Evolutionary conservation across 2,329 filamentous ascomycete genomes (phyloP).

Genomic region (Calonectria henricotiae): DNA sequence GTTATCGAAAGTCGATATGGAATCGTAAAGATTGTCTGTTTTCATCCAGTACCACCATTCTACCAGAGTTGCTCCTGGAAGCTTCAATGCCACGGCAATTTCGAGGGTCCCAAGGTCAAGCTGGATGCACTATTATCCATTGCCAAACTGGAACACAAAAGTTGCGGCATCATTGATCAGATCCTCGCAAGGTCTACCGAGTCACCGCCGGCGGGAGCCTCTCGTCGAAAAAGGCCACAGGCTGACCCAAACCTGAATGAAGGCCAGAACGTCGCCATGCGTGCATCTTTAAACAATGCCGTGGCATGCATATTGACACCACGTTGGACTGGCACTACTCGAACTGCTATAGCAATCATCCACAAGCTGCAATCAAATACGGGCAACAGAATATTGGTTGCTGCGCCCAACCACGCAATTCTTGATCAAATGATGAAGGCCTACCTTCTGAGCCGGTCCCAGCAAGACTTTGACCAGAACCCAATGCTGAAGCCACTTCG

Average conservation of each 20-base stretch:
- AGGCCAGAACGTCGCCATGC: conserved; percentile 43
- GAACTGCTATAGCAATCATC: conserved; percentile 61
- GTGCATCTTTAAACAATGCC: conserved; percentile 49
- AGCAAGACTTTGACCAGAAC: conserved; percentile 1
- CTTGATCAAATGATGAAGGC: conserved; percentile 63
- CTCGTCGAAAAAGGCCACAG: not conserved
- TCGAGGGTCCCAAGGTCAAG: conserved; percentile 61
- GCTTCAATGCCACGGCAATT: conserved; percentile 59
- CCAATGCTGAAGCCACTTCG: conserved; percentile 3
- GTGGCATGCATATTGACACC: conserved; percentile 64
- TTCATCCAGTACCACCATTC: conserved; percentile 59
- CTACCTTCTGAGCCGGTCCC: conserved; percentile 46
- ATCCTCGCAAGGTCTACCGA: not conserved
- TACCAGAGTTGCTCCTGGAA: conserved; percentile 59
- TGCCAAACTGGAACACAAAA: conserved; percentile 51
- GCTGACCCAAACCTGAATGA: conserved; percentile 32
- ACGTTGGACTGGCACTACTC: conserved; percentile 64
- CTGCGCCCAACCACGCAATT: conserved; percentile 64
- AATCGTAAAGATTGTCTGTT: conserved; percentile 56
- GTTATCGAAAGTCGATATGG: conserved; percentile 53
- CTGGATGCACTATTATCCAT: conserved; percentile 58
- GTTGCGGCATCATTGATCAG: conserved; percentile 54
- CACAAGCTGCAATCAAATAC: conserved; percentile 47
- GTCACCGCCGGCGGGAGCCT: not conserved
- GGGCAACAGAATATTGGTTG: conserved; percentile 57